A percentile compares a stretch with the other conserved stretches of the same genome.
These are phyloP conservation scores for Odontarrhena argentea DNA, from an alignment of 345 rosid genomes.

Conservation along the genomic window DNA sequence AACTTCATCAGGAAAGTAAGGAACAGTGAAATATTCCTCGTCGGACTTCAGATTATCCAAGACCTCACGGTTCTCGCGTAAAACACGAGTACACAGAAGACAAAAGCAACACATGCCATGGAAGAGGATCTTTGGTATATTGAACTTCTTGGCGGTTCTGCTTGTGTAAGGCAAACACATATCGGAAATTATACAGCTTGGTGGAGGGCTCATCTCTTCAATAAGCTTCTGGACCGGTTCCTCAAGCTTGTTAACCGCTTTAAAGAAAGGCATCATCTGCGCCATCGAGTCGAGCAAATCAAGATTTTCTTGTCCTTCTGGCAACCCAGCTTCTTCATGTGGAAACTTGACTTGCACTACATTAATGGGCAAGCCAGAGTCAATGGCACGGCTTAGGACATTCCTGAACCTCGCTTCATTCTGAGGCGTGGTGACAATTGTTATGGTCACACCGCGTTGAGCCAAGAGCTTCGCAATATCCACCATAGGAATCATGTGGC, in stretches of 20 bases:
- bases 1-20: conserved; percentile 44
- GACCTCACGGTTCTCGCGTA: conserved; percentile 23
- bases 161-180: conserved; percentile 44
- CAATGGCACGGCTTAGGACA: conserved; percentile 23
- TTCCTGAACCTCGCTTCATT: conserved; percentile 39
- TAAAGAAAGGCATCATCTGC: not conserved
- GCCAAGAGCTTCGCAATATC: conserved; percentile 52
- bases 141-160: conserved; percentile 39
- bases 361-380: conserved; percentile 34
- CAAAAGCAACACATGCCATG: conserved; percentile 49
- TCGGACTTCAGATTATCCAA: conserved; percentile 20
- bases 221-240: conserved; percentile 39
- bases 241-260: conserved; percentile 27
- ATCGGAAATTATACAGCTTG: conserved; percentile 60
- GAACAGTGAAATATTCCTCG: conserved; percentile 38
- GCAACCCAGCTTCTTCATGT: conserved; percentile 38
- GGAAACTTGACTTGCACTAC: conserved; percentile 33
- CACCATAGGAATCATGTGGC: conserved; percentile 50
- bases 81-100: conserved; percentile 31
- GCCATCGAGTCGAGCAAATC: conserved; percentile 31
- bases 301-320: conserved; percentile 41
- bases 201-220: conserved; percentile 40
- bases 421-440: conserved; percentile 48
- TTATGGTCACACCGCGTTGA: conserved; percentile 37
- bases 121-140: conserved; percentile 57